These are phyloP conservation scores for Penicillium bovifimosum DNA, from an alignment of 495 filamentous ascomycete species.

Conservation along the genomic window DNA sequence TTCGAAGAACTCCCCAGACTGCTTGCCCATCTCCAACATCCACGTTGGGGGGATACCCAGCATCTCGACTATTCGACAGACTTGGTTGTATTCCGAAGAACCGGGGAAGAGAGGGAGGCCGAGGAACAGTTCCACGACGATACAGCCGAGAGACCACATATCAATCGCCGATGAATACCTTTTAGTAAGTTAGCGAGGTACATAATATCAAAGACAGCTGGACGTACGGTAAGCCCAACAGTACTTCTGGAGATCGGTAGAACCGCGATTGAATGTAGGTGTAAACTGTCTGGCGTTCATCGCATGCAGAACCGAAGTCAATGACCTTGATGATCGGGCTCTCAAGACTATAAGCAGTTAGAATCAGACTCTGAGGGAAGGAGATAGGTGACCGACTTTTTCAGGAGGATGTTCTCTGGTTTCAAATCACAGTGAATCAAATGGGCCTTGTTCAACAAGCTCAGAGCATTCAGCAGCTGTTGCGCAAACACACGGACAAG, in stretches of 20 bases:
- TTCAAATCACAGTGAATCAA: slow-evolving; percentile 99
- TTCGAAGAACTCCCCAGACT: slow-evolving; percentile 96
- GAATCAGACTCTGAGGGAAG: neutral
- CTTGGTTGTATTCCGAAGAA: slow-evolving; percentile 98
- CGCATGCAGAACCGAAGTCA: slow-evolving; percentile 97
- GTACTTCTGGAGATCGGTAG: slow-evolving; percentile 94
- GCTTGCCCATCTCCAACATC: slow-evolving; percentile 99
- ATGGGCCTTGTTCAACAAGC: slow-evolving; percentile 90
- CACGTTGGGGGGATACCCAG: slow-evolving; percentile 91
- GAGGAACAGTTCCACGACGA: slow-evolving; percentile 96
- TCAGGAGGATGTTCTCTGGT: slow-evolving; percentile 95
- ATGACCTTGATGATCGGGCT: slow-evolving; percentile 99
- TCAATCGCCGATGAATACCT: slow-evolving; percentile 98
- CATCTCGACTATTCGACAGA: slow-evolving; percentile 97
- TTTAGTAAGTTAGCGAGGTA: slow-evolving; percentile 13
- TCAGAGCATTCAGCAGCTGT: slow-evolving; percentile 87
- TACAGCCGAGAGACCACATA: slow-evolving; percentile 99
- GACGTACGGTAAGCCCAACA: slow-evolving; percentile 78
- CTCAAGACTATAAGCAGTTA: slow-evolving; percentile 58
- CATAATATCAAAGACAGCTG: neutral
- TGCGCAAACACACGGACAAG: slow-evolving; percentile 97
- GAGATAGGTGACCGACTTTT: slow-evolving; percentile 60
- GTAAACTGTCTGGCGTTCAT: slow-evolving; percentile 97
- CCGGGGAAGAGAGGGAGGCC: slow-evolving; percentile 94
- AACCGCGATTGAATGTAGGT: slow-evolving; percentile 99